Percentiles rank a stretch among this genome's conserved stretches.
phyloP scores from a whole-genome alignment of 2,329 filamentous ascomycete genomes.

The Venturia oleaginea region DNA sequence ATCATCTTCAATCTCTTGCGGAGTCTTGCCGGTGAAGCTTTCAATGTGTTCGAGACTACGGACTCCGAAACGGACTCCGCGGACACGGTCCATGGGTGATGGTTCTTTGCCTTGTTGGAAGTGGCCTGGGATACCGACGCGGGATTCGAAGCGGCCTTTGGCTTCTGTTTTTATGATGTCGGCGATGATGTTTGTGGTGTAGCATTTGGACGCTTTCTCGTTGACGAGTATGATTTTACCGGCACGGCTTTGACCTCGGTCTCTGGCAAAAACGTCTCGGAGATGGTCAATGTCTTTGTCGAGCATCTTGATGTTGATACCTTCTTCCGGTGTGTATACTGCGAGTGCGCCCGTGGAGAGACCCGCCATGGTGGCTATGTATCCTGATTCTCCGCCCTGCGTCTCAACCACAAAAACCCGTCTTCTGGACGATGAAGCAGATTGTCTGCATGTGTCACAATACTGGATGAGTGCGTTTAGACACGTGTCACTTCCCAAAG shows the following conservation, averaged over 20 bases:
- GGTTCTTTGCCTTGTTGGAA: constrained; percentile 91
- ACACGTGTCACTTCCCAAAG: constrained; percentile 90
- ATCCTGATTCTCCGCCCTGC: constrained; percentile 88
- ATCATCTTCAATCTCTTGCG: constrained; percentile 62
- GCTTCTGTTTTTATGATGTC: constrained; percentile 94
- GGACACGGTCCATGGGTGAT: constrained; percentile 90
- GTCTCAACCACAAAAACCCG: constrained; percentile 98
- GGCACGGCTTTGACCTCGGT: constrained; percentile 79
- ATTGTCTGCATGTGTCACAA: constrained; percentile 96
- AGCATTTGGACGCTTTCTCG: constrained; percentile 83
- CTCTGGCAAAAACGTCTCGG: constrained; percentile 72
- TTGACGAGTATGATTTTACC: constrained; percentile 92
- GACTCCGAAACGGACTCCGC: constrained; percentile 84
- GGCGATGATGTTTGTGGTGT: constrained; percentile 86
- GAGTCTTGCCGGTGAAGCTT: constrained; percentile 56
- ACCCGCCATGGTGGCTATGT: constrained; percentile 83
- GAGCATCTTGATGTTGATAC: constrained; percentile 88
- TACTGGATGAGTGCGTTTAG: constrained; percentile 91
- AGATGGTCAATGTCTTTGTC: constrained; percentile 83
- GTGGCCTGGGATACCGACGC: constrained; percentile 85
- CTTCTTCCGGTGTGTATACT: constrained; percentile 95
- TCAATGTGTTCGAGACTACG: constrained; percentile 92
- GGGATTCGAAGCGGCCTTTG: constrained; percentile 82
- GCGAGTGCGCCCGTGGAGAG: constrained; percentile 86
- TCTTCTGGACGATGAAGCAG: constrained; percentile 83